These are phyloP conservation scores for Candida sphagnicola DNA, from an alignment of 805 yeast genomes.

Conservation along the genomic window DNA sequence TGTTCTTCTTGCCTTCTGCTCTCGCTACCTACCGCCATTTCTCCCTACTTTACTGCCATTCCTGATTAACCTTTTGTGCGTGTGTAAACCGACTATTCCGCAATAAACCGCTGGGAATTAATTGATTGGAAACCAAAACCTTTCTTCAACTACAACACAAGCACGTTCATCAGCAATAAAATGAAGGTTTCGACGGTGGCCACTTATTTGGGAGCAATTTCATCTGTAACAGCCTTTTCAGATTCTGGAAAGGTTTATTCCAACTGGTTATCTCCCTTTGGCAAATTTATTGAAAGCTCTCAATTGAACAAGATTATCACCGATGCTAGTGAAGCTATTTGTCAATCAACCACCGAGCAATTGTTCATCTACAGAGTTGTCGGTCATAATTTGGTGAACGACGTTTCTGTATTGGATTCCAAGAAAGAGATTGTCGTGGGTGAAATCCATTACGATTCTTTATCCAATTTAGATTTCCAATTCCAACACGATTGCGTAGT, in stretches of 20 bases:
- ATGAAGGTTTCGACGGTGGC: background rate
- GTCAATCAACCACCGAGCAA: slow-evolving; percentile 11
- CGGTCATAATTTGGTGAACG: background rate
- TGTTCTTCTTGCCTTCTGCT: too few species aligned
- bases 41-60: too few species aligned
- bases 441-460: slow-evolving; percentile 15
- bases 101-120: too few species aligned
- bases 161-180: background rate
- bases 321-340: slow-evolving; percentile 13
- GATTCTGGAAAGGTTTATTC: slow-evolving; percentile 22
- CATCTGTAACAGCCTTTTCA: slow-evolving; percentile 15
- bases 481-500: background rate
- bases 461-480: slow-evolving; percentile 14
- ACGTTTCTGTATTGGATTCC: background rate
- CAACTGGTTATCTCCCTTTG: slow-evolving; percentile 9
- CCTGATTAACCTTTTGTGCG: too few species aligned
- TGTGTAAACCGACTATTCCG: too few species aligned
- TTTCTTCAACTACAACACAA: too few species aligned
- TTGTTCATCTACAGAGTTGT: slow-evolving; percentile 25
- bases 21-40: too few species aligned
- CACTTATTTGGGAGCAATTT: background rate
- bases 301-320: slow-evolving; percentile 11
- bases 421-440: background rate
- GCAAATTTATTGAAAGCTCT: slow-evolving; percentile 20
- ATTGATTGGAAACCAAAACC: too few species aligned